Conservation (phyloP, 2,329 filamentous ascomycete genomes). For the Claviceps lovelessii region DNA sequence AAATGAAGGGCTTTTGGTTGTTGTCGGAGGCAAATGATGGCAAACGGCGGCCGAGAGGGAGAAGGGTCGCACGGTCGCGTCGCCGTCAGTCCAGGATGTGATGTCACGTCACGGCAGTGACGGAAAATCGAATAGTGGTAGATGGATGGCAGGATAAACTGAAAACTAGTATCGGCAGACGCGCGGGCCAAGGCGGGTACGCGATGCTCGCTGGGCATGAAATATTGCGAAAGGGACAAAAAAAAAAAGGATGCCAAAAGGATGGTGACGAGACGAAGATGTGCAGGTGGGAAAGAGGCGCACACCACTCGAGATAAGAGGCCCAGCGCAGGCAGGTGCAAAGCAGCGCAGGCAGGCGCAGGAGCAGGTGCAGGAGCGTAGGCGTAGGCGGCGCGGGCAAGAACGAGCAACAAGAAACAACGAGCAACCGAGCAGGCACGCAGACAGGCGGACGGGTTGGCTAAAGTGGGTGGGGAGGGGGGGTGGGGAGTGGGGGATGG, state of each 20-base stretch:
- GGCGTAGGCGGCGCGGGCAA: background rate
- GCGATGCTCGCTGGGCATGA: background rate
- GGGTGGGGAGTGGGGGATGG: no score
- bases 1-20: no score
- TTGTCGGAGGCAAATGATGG: no score
- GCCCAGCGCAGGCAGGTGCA: conserved; percentile 4
- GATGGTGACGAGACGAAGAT: conserved; percentile 1
- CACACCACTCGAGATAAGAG: background rate
- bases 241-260: background rate
- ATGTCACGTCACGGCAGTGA: background rate
- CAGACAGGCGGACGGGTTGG: background rate
- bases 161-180: background rate
- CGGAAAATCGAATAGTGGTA: background rate
- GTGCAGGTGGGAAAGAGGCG: conserved; percentile 3
- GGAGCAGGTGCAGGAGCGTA: no score
- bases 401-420: no score
- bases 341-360: conserved; percentile 4
- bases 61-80: no score
- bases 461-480: background rate
- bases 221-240: background rate
- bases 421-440: background rate
- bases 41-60: no score
- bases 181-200: background rate
- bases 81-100: no score
- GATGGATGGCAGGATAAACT: background rate